Conservation (phyloP, 2,329 filamentous ascomycete genomes). For the Cercospora berteroae region DNA sequence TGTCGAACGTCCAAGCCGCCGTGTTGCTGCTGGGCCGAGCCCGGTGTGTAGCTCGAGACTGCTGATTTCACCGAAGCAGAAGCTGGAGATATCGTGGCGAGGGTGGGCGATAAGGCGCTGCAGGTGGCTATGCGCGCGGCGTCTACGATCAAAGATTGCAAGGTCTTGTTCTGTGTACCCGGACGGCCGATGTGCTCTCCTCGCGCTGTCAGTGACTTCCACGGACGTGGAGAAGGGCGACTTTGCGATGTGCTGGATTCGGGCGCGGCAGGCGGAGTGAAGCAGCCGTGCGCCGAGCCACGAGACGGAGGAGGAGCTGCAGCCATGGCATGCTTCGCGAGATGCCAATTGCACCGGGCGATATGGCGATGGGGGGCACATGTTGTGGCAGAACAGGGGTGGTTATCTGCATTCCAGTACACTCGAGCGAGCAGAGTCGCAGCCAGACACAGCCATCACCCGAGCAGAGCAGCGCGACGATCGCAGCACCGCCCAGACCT, state of each 20-base stretch:
- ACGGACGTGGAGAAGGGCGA: neutral
- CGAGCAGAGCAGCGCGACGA: neutral
- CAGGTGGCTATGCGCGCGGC: neutral
- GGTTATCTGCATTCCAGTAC: neutral
- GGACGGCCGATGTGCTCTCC: neutral
- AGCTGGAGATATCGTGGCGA: neutral
- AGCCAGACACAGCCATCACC: neutral
- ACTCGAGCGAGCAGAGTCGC: neutral
- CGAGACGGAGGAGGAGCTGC: conserved; percentile 1
- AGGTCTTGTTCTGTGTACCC: neutral
- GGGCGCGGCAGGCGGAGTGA: neutral
- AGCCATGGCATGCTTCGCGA: conserved; percentile 3
- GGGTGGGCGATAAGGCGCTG: neutral
- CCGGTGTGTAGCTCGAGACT: neutral
- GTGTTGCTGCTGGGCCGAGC: neutral
- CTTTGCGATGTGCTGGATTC: neutral
- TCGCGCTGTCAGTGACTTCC: neutral
- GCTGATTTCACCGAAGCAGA: neutral
- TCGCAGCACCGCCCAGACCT: neutral
- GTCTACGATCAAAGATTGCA: neutral
- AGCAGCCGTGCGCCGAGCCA: conserved; percentile 1
- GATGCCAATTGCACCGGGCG: neutral
- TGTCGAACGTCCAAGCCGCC: neutral
- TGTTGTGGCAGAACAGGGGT: neutral
- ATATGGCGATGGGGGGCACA: neutral